Base-by-base conservation (phyloP, 202 grass and related monocot species). In the Panicum virgatum region DNA sequence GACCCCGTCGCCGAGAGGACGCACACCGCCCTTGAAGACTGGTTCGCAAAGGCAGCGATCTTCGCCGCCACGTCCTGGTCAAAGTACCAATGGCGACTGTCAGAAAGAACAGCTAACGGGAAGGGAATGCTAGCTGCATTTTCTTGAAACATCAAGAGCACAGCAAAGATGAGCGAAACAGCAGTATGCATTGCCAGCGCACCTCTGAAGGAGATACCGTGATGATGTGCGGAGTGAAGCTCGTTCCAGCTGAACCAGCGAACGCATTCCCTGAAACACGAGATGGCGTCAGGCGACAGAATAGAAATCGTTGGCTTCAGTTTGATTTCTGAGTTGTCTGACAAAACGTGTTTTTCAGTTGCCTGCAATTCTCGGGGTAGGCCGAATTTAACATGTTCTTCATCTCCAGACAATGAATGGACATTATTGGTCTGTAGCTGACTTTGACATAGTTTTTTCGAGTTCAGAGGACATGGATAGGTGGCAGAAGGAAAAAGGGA, bases 211-310 rank as follows among this genome's bases (percentile, higher is more conserved):
- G 88, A 45, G 84, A 92, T n/a, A 77, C 87, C 37, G 89, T 92
- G 82, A 98, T 98, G 82, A 98, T 75, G 84, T 98, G 95, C 10
- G 92, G 95, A 29, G 95, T 98, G 73, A 98, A 98, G 78, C 88
- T 90, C 44, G 85, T 98, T 27, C 95, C 95, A 37, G 95, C 95
- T 23, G 95, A 89, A 13, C 95, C 95, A 60, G 92, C 63, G 84
- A 94, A 83, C n/a, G 80, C 91, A 73, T 90, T 92, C 58, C 90
- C 93, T 96, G 75, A 23, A 42, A 32, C 44, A 61, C 0, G 67
- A 32, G 54, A 76, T 16, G 26, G 0, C 25, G 43, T 76, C 40
- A 77, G 53, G 29, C 20, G 14, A 69, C 19, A 52, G 62, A 38
- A 39, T 42, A 14, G 20, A 45, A 73, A 65, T n/a, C 15, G 0